Percentiles rank a stretch among this genome's conserved stretches.
Evolutionary conservation across 257 asterid species (phyloP).

Genomic region (Ehretia macrophylla): DNA sequence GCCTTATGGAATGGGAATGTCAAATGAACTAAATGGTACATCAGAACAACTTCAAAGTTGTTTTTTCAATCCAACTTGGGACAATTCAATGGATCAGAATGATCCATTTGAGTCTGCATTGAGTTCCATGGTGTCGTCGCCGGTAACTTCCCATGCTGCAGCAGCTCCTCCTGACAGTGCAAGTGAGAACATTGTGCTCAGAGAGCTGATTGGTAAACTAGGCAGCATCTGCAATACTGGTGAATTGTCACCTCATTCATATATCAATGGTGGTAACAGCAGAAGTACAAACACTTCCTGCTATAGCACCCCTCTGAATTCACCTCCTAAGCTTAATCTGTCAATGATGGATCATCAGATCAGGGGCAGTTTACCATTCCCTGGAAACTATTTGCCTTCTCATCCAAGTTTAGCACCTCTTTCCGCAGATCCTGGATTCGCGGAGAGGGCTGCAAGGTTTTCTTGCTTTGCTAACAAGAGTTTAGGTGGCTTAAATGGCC

Average conservation of each 20-base stretch:
- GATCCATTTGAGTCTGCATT: slow-evolving; percentile 80
- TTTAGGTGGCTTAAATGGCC: slow-evolving; percentile 25
- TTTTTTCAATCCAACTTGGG: slow-evolving; percentile 51
- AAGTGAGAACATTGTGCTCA: slow-evolving; percentile 45
- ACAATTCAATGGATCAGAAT: slow-evolving; percentile 47
- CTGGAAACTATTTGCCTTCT: slow-evolving; percentile 23
- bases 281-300: slow-evolving; percentile 45
- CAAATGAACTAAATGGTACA: slow-evolving; percentile 20
- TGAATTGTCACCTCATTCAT: slow-evolving; percentile 45
- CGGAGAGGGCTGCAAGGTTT: slow-evolving; percentile 62
- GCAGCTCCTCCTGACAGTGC: slow-evolving; percentile 15
- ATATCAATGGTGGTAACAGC: slow-evolving; percentile 16
- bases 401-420: slow-evolving; percentile 39
- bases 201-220: slow-evolving; percentile 70
- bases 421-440: slow-evolving; percentile 63
- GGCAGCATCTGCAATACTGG: slow-evolving; percentile 69
- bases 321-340: slow-evolving; percentile 73
- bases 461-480: slow-evolving; percentile 54
- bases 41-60: slow-evolving; percentile 27
- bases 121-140: slow-evolving; percentile 94
- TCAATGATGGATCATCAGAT: slow-evolving; percentile 40
- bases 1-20: slow-evolving; percentile 8
- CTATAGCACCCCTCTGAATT: slow-evolving; percentile 64
- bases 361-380: slow-evolving; percentile 30
- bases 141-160: slow-evolving; percentile 40